These are phyloP conservation scores for Euclidium syriacum DNA, from an alignment of 345 rosid species.

Conservation along the genomic window DNA sequence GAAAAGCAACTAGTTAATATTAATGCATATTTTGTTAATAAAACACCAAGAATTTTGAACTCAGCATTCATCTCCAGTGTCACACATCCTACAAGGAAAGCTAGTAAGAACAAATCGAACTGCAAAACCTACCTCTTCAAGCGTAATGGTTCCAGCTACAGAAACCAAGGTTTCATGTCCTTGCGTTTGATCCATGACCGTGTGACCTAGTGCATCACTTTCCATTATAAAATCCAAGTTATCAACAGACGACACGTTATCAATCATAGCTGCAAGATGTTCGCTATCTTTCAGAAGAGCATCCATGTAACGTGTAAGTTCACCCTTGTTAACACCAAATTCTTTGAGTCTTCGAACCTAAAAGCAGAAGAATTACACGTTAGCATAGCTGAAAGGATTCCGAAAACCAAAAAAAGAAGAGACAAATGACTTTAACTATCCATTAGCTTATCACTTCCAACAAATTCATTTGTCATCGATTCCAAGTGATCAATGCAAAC, in stretches of 20 bases:
- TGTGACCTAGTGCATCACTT: slow-evolving; percentile 95
- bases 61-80: not conserved
- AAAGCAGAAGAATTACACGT: slow-evolving; percentile 19
- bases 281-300: slow-evolving; percentile 97
- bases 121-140: slow-evolving; percentile 66
- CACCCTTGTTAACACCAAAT: slow-evolving; percentile 98
- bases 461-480: not conserved
- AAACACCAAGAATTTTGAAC: not conserved
- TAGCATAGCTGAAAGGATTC: slow-evolving; percentile 8
- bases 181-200: slow-evolving; percentile 96
- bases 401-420: not conserved
- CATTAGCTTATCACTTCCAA: slow-evolving; percentile 12
- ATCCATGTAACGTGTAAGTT: slow-evolving; percentile 94
- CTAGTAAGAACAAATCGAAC: not conserved
- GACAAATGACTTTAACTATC: not conserved
- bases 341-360: slow-evolving; percentile 98
- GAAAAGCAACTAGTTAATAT: not conserved
- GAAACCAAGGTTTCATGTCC: slow-evolving; percentile 91
- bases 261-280: slow-evolving; percentile 96
- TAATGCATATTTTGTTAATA: not conserved
- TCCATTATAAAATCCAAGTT: slow-evolving; percentile 98
- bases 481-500: slow-evolving; percentile 6
- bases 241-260: slow-evolving; percentile 97
- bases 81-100: not conserved
- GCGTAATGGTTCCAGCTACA: slow-evolving; percentile 84